A percentile compares a stretch with the other conserved stretches of the same genome.
phyloP scores from a whole-genome alignment of 768 basidiomycete genomes.

The Pisolithus orientalis region DNA sequence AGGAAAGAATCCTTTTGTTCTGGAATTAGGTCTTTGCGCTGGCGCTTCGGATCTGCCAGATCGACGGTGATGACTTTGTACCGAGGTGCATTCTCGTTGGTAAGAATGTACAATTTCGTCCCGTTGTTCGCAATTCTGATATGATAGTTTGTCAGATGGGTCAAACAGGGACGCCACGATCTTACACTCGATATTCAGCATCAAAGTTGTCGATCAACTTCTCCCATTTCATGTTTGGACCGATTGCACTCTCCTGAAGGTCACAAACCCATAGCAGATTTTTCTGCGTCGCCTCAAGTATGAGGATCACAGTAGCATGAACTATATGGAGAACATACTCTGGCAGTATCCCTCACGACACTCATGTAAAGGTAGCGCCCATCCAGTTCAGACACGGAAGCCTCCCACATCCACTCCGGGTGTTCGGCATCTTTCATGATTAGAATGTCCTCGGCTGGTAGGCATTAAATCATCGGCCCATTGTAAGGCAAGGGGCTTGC shows the following conservation, averaged over 20 bases:
- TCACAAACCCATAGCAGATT: slow-evolving; percentile 72
- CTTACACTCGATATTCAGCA: slow-evolving; percentile 60
- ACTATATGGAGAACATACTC: slow-evolving; percentile 33
- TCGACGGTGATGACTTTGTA: slow-evolving; percentile 64
- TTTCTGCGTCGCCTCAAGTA: slow-evolving; percentile 39
- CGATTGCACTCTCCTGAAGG: slow-evolving; percentile 52
- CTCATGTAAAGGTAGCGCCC: slow-evolving; percentile 57
- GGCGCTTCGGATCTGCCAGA: slow-evolving; percentile 40
- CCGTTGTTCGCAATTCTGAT: slow-evolving; percentile 60
- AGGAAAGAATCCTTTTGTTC: slow-evolving; percentile 62
- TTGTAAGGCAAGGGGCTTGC: neutral
- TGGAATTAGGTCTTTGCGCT: slow-evolving; percentile 56
- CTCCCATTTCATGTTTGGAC: slow-evolving; percentile 62
- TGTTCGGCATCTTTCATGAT: slow-evolving; percentile 58
- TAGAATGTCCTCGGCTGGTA: slow-evolving; percentile 59
- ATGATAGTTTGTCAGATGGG: slow-evolving; percentile 4
- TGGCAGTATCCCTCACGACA: slow-evolving; percentile 53
- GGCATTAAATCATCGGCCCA: slow-evolving; percentile 4
- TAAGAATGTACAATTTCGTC: slow-evolving; percentile 54
- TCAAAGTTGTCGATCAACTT: slow-evolving; percentile 68
- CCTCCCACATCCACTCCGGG: slow-evolving; percentile 59
- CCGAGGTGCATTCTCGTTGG: slow-evolving; percentile 60
- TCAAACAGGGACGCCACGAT: slow-evolving; percentile 2
- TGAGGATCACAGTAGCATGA: neutral
- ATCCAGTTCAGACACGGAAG: slow-evolving; percentile 52